Evolutionary conservation across 2,329 filamentous ascomycete genomes (phyloP).

Genomic region (Akanthomyces muscarius): DNA sequence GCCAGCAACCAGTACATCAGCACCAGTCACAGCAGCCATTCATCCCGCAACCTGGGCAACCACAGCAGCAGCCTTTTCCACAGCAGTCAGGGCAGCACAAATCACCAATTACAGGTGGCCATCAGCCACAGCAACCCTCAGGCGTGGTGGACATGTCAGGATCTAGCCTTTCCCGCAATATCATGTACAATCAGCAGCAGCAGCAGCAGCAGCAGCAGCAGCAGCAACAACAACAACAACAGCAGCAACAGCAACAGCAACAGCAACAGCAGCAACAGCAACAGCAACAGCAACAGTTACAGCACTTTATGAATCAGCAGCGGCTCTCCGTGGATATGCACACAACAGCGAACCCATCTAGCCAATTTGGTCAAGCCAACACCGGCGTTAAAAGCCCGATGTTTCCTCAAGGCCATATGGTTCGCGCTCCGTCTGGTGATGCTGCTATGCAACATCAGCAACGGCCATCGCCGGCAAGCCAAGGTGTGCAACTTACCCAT

Average conservation of each 20-base stretch:
- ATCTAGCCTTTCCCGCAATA: background rate
- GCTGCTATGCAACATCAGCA: constrained; percentile 14
- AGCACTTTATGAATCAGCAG: constrained; percentile 17
- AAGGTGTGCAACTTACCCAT: constrained; percentile 6
- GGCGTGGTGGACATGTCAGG: constrained; percentile 12
- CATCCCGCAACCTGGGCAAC: background rate
- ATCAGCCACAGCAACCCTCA: constrained; percentile 10
- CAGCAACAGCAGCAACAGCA: constrained; percentile 16
- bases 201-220: constrained; percentile 6
- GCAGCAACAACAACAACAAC: constrained; percentile 14
- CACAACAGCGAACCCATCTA: background rate
- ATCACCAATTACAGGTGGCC: constrained; percentile 11
- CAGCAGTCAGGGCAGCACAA: constrained; percentile 14
- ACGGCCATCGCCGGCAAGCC: constrained; percentile 10
- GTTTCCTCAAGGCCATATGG: constrained; percentile 15
- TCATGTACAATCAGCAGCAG: constrained; percentile 15
- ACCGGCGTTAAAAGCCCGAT: constrained; percentile 13
- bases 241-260: constrained; percentile 6
- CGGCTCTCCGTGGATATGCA: constrained; percentile 15
- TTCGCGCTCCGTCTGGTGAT: constrained; percentile 11
- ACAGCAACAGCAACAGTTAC: constrained; percentile 15
- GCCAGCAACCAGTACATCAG: constrained; percentile 7
- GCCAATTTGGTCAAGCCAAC: constrained; percentile 1
- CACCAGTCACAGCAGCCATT: constrained; percentile 2
- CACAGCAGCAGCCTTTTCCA: constrained; percentile 3